Percentiles rank a stretch among this genome's conserved stretches.
Conservation (phyloP, 768 basidiomycete genomes). For the Cubamyces lactineus region DNA sequence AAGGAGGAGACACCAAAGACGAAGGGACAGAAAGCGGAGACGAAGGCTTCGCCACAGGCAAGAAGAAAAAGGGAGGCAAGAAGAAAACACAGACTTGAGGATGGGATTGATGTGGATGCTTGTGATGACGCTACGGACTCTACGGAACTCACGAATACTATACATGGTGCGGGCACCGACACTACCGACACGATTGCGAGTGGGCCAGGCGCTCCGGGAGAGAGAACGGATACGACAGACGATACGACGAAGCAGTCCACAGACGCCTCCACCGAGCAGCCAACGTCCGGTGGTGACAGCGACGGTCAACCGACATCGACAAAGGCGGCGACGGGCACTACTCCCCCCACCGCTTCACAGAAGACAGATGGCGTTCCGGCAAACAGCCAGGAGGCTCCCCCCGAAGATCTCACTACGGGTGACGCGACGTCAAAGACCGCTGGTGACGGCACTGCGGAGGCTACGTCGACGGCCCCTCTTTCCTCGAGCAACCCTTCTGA, state of each 20-base stretch:
- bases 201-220: background rate
- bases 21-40: slow-evolving; percentile 24
- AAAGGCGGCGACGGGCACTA: no score
- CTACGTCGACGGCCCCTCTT: background rate
- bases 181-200: slow-evolving; percentile 10
- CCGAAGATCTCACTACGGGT: background rate
- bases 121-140: slow-evolving; percentile 20
- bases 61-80: background rate
- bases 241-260: background rate
- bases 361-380: background rate
- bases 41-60: slow-evolving; percentile 7
- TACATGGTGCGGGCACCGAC: slow-evolving; percentile 23
- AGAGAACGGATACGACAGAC: background rate
- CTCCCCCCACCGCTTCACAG: background rate
- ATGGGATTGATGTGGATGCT: slow-evolving; percentile 6
- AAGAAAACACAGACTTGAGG: background rate
- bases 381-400: background rate
- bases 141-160: slow-evolving; percentile 25
- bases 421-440: background rate
- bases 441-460: background rate
- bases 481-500: background rate
- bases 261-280: no score
- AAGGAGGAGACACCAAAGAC: slow-evolving; percentile 10
- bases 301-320: no score
- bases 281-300: no score